phyloP scores from a whole-genome alignment of 1,284 basidiomycete species.

The Ganoderma lingzhi region DNA sequence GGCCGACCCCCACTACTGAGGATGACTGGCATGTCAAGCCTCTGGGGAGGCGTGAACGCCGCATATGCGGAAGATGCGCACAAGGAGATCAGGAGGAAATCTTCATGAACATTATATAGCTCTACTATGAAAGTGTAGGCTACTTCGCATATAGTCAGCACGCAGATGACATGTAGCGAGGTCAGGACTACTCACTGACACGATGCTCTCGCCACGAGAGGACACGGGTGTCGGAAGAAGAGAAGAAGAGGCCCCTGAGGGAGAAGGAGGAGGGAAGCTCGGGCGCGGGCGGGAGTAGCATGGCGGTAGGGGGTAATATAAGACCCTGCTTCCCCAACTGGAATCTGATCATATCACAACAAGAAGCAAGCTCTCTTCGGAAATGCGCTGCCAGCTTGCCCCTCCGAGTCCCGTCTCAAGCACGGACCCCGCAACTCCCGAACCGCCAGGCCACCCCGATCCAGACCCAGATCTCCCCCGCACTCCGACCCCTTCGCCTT shows the following conservation, averaged over 20 bases:
- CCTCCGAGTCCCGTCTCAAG: background rate
- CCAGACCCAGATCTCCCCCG: background rate
- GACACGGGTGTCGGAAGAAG: background rate
- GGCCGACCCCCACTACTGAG: constrained; percentile 35
- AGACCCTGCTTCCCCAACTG: background rate
- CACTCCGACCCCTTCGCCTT: background rate
- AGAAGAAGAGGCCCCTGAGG: constrained; percentile 5
- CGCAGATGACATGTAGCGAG: background rate
- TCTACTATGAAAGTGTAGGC: constrained; percentile 14
- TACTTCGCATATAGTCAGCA: background rate
- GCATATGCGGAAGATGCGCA: constrained; percentile 23
- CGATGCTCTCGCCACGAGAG: background rate
- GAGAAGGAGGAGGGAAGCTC: background rate
- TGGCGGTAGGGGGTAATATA: background rate
- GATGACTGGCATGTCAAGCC: constrained; percentile 28
- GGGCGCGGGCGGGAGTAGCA: constrained; percentile 1
- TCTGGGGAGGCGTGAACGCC: constrained; percentile 23
- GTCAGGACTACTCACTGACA: background rate
- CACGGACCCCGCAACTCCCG: background rate
- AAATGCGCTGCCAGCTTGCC: background rate
- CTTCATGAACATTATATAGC: constrained; percentile 28
- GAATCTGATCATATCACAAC: constrained; percentile 4
- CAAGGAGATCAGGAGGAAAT: constrained; percentile 24
- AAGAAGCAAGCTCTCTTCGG: background rate
- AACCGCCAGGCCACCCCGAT: background rate